A percentile compares a stretch with the other conserved stretches of the same genome.
phyloP scores from a whole-genome alignment of 208 protist genomes.

The Trichomonas tenax region DNA sequence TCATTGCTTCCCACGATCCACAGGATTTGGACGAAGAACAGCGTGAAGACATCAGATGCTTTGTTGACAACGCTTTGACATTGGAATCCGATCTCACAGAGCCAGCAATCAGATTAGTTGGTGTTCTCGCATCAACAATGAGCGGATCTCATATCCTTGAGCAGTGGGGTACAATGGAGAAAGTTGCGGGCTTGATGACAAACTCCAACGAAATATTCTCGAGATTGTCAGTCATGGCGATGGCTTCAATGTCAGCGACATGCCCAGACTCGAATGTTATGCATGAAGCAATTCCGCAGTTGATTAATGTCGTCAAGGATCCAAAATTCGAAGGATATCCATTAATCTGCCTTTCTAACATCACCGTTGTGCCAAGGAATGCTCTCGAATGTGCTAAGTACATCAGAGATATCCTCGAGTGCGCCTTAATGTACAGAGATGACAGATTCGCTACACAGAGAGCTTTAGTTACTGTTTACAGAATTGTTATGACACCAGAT shows the following conservation, averaged over 20 bases:
- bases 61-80: not conserved
- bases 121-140: not conserved
- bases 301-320: not conserved
- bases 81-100: not conserved
- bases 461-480: not conserved
- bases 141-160: not conserved
- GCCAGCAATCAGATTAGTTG: not conserved
- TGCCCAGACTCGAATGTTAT: not conserved
- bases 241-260: not conserved
- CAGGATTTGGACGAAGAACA: not conserved
- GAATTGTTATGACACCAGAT: not conserved
- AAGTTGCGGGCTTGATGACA: not conserved
- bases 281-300: not conserved
- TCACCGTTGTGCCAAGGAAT: not conserved
- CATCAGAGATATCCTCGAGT: not conserved
- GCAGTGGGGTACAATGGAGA: not conserved
- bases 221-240: not conserved
- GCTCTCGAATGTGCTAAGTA: not conserved
- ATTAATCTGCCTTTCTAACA: not conserved
- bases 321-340: not conserved
- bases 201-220: not conserved
- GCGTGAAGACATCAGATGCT: not conserved
- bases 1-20: not conserved
- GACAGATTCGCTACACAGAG: not conserved
- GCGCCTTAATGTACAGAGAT: not conserved